Conservation (phyloP, 2,329 filamentous ascomycete genomes). For the Fusarium euwallaceae region DNA sequence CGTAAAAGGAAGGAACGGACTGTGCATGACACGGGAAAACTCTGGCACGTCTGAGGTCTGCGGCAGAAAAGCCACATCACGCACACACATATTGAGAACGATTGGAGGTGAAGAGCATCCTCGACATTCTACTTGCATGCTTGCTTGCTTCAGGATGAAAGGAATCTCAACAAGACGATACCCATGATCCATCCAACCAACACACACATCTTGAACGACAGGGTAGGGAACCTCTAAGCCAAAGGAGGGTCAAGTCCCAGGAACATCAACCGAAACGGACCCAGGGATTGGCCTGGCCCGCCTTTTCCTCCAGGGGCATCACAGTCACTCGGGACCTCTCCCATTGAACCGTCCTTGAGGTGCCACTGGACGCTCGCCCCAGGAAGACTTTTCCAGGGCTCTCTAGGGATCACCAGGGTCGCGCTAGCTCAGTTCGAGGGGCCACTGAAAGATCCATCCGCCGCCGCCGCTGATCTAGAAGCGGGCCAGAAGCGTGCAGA, state of each 20-base stretch:
- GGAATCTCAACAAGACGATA: constrained; percentile 19
- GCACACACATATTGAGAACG: not conserved
- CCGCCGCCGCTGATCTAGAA: constrained; percentile 49
- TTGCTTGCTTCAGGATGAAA: not conserved
- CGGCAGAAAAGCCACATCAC: not conserved
- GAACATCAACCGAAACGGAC: constrained; percentile 39
- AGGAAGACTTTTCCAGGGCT: constrained; percentile 21
- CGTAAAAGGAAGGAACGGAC: constrained; percentile 4
- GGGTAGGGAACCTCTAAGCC: constrained; percentile 21
- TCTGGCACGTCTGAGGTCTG: not conserved
- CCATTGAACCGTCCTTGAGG: constrained; percentile 12
- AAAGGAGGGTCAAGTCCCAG: constrained; percentile 36
- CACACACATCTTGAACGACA: not conserved
- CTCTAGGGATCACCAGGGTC: constrained; percentile 33
- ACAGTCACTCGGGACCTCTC: constrained; percentile 29
- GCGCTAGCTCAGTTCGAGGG: constrained; percentile 33
- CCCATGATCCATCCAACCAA: constrained; percentile 4
- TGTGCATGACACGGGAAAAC: constrained; percentile 3
- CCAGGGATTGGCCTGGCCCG: constrained; percentile 37
- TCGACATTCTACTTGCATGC: not conserved
- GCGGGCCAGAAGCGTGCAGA: constrained; percentile 48
- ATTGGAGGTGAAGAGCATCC: not conserved
- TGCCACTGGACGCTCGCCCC: constrained; percentile 18
- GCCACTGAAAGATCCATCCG: constrained; percentile 40
- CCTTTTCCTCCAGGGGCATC: constrained; percentile 34